phyloP scores from a whole-genome alignment of 2,329 filamentous ascomycete genomes.

The Stemphylium beticola region DNA sequence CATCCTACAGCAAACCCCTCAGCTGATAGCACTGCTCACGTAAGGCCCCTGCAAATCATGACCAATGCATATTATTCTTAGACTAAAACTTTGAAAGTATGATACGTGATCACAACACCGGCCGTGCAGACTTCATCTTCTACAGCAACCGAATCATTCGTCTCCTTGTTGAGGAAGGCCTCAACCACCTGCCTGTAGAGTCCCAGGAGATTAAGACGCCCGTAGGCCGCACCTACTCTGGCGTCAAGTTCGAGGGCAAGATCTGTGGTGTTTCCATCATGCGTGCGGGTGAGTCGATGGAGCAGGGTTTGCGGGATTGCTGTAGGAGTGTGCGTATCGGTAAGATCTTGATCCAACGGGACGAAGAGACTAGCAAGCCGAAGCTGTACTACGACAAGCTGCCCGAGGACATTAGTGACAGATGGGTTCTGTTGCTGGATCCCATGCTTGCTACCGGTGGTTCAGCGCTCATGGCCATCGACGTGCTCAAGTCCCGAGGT shows the following conservation, averaged over 20 bases:
- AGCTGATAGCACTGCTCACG: conserved; percentile 97
- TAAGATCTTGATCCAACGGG: conserved; percentile 96
- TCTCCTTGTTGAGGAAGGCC: conserved; percentile 91
- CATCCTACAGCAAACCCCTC: conserved; percentile 88
- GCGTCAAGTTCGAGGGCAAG: conserved; percentile 95
- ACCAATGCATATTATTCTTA: conserved; percentile 1
- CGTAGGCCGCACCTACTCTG: conserved; percentile 84
- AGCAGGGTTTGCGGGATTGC: conserved; percentile 93
- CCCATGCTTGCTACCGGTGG: conserved; percentile 99
- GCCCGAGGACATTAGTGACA: conserved; percentile 86
- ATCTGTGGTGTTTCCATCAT: conserved; percentile 99
- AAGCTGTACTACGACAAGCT: conserved; percentile 98
- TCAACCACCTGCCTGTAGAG: conserved; percentile 94
- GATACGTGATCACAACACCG: conserved; percentile 89
- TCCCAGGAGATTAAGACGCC: conserved; percentile 90
- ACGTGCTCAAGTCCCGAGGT: conserved; percentile 86
- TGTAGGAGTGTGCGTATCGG: conserved; percentile 97
- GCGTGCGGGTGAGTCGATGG: conserved; percentile 98
- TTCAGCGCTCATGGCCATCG: conserved; percentile 95
- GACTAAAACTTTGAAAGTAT: conserved; percentile 64
- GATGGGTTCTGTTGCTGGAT: conserved; percentile 93
- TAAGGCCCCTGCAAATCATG: conserved; percentile 60
- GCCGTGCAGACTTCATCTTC: conserved; percentile 97
- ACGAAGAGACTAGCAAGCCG: conserved; percentile 91
- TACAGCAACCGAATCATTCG: conserved; percentile 99